phyloP scores from a whole-genome alignment of 1,139 yeast genomes.

The Fermentozyma sake region DNA sequence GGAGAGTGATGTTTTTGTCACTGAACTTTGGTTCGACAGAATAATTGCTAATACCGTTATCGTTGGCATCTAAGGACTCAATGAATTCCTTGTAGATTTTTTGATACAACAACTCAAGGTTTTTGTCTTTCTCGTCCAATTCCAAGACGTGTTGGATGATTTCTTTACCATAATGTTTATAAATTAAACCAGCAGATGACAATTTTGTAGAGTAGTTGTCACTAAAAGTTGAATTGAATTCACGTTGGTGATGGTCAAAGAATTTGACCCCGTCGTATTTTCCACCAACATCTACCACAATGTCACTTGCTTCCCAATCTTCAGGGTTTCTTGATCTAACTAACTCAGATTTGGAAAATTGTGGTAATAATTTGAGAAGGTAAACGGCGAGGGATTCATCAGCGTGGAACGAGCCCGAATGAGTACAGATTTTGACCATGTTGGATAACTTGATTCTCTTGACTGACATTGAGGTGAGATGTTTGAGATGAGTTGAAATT shows the following conservation, averaged over 20 bases:
- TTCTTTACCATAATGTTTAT: slow-evolving; percentile 87
- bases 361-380: slow-evolving; percentile 72
- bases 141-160: slow-evolving; percentile 50
- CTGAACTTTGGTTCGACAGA: slow-evolving; percentile 47
- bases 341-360: slow-evolving; percentile 59
- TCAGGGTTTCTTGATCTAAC: slow-evolving; percentile 80
- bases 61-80: slow-evolving; percentile 90
- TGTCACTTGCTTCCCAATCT: slow-evolving; percentile 83
- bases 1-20: slow-evolving; percentile 64
- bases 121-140: slow-evolving; percentile 28
- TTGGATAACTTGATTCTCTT: slow-evolving; percentile 16
- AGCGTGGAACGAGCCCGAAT: slow-evolving; percentile 94
- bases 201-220: slow-evolving; percentile 57
- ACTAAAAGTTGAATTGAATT: slow-evolving; percentile 36
- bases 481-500: too few species aligned
- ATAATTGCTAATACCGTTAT: slow-evolving; percentile 83
- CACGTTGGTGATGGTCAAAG: slow-evolving; percentile 95
- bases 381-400: slow-evolving; percentile 96
- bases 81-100: slow-evolving; percentile 81
- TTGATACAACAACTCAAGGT: slow-evolving; percentile 59
- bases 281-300: slow-evolving; percentile 95
- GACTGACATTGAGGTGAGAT: too few species aligned
- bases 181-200: slow-evolving; percentile 90
- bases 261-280: slow-evolving; percentile 80
- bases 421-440: slow-evolving; percentile 70